Evolutionary conservation across 176 grass and related monocot species (phyloP), one percentile per base, ranked within the genome.

Genomic region (sorghum (Sorghum bicolor)): DNA sequence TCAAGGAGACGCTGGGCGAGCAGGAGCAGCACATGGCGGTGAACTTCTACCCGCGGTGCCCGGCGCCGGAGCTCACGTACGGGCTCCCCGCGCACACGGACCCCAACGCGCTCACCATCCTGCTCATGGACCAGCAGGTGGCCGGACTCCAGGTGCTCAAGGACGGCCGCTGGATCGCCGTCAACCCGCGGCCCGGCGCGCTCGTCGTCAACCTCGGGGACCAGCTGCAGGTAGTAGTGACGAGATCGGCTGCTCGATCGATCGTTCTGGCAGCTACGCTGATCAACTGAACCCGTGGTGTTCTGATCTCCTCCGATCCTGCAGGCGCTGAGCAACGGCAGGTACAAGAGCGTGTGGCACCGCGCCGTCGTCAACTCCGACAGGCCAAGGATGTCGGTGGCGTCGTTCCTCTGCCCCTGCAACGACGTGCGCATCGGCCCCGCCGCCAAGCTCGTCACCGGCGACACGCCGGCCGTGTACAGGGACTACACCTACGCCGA

Each of bases 11-110:
- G 29, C 86, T 94, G 1, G 96, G 88, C 6, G 87, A 95, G 76
- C 91, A 95, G 77, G 96, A 98, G 70, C 96, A 98, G 72, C 93
- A 95, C 58, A 95, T 95, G 87, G 90, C 91, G 10, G 85, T 98
- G 22, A 97, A 97, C 76, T 97, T 87, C 82, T 97, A 97, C 85
- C 92, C 95, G 0, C 77, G 86, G 87, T 97, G 95, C 87, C 92
- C 95, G 32, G 85, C 88, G 71, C 95, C 95, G 2, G 92, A 94
- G 73, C 90, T 97, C 24, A 97, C 95, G 0, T 94, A 82, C 14
- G 95, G 95, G 1, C 84, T 97, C 10, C 92, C 91, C 28, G 88
- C 90, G 1, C 92, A 98, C 87, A 98, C 96, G 0, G 96, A 98
- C 76, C 96, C 96, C 2, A 94, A 92, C 68, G 91, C 91, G 1